Percentiles rank a stretch among this genome's conserved stretches.
Conservation (phyloP, 352 stramenopile genomes). For the Phytophthora hybrid region DNA sequence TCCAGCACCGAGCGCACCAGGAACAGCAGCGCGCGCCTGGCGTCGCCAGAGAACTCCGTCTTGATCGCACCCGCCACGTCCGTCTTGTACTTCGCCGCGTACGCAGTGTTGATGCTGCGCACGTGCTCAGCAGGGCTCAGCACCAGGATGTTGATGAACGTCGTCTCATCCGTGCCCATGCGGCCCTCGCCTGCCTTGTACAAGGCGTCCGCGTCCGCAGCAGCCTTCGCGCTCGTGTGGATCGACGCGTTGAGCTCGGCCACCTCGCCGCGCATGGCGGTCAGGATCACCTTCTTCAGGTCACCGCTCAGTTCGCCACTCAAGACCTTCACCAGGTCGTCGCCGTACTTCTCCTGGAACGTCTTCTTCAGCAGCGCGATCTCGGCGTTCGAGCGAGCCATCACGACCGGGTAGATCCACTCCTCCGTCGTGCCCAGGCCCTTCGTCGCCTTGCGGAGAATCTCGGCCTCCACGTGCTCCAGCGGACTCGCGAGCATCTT, state of each 20-base stretch:
- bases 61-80: constrained; percentile 35
- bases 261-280: constrained; percentile 50
- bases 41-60: constrained; percentile 41
- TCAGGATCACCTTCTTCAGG: constrained; percentile 7
- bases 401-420: too few species aligned
- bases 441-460: too few species aligned
- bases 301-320: background rate
- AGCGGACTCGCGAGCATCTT: too few species aligned
- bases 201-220: constrained; percentile 48
- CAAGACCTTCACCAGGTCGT: constrained; percentile 54
- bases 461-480: too few species aligned
- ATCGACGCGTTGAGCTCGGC: constrained; percentile 51
- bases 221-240: constrained; percentile 59
- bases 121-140: constrained; percentile 41
- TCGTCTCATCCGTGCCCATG: constrained; percentile 30
- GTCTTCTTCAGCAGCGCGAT: too few species aligned
- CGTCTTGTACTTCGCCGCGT: constrained; percentile 43
- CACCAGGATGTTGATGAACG: constrained; percentile 47
- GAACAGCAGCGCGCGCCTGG: constrained; percentile 38
- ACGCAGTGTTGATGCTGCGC: constrained; percentile 39
- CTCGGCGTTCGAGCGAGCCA: too few species aligned
- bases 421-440: too few species aligned
- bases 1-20: constrained; percentile 38
- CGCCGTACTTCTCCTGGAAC: constrained; percentile 48
- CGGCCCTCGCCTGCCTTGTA: constrained; percentile 67